Conservation (phyloP, 345 rosid genomes). For the Rhodamnia argentea region DNA sequence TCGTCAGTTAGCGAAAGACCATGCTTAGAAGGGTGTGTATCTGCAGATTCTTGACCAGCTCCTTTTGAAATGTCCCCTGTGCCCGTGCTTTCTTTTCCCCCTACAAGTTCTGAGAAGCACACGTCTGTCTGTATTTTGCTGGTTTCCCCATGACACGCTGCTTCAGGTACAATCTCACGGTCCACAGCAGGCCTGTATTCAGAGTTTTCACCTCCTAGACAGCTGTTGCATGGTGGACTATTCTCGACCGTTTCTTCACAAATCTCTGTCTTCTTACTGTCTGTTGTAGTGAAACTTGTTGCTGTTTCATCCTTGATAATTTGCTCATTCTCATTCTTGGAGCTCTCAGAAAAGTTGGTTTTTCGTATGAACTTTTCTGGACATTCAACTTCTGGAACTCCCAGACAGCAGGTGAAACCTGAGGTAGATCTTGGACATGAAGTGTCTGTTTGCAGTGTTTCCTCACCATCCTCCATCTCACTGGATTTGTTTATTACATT, state of each 20-base stretch:
- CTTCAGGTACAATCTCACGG: conserved; percentile 1
- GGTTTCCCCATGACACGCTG: conserved; percentile 14
- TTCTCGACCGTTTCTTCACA: conserved; percentile 11
- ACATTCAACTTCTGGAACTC: conserved; percentile 12
- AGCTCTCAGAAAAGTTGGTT: conserved; percentile 15
- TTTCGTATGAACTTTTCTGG: conserved; percentile 12
- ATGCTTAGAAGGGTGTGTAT: conserved; percentile 16
- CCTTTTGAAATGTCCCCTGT: conserved; percentile 28
- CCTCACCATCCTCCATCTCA: conserved; percentile 2
- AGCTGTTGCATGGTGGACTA: conserved; percentile 10
- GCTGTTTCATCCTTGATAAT: conserved; percentile 6
- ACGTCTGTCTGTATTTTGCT: conserved; percentile 14
- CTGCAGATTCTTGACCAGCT: conserved; percentile 20
- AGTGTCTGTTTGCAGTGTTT: conserved; percentile 6
- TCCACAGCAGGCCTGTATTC: conserved; percentile 13
- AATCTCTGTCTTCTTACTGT: conserved; percentile 5
- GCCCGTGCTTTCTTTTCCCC: not conserved
- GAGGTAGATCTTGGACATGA: conserved; percentile 4
- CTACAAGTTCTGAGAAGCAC: conserved; percentile 10
- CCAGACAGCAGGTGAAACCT: not conserved
- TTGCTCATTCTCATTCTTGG: conserved; percentile 7
- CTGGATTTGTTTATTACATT: conserved; percentile 7
- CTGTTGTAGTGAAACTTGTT: conserved; percentile 8
- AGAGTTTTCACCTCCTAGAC: conserved; percentile 2
- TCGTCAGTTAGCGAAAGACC: conserved; percentile 15